Evolutionary conservation across 139 green algal genomes (phyloP), one percentile per base, ranked within the genome.

Genomic region (Desmodesmus armatus): DNA sequence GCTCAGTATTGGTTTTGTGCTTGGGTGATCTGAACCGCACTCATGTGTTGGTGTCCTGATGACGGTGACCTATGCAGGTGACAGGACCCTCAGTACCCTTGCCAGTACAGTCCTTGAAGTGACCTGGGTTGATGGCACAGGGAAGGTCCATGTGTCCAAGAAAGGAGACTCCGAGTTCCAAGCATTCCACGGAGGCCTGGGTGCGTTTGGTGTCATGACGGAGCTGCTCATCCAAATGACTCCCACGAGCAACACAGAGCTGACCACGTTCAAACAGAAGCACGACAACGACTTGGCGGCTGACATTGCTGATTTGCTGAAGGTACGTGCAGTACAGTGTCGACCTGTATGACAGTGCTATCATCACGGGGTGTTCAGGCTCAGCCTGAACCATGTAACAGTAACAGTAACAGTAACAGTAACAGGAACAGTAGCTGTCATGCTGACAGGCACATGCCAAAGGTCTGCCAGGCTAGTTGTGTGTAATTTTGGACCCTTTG

Each of bases 171-270:
- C 33, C 21, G 75, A 82, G 53, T 69, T 47, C 25, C 33, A 51
- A 5, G 75, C 51, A 9, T 40, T 82, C 15, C 33, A 51, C 53
- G 75, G 49, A 51, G 75, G 75, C 1, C 15, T 82, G 11, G 75
- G 75, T 29, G 23, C 71, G 33, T 29, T 70, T n/a, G 75, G 75
- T 23, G 53, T 82, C 7, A 70, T 82, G 13, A 82, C 75, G n/a
- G 75, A 82, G 66, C 49, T 82, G 25, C 33, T 53, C 33, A 17
- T 82, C 23, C 75, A 82, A 37, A 21, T 82, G 49, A 72, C 75
- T 33, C 75, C 75, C 0, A 31, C 75, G 0, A 71, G 53, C 9
- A 29, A 70, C 51, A 82, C 75, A 35, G 29, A 70, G 35, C 75
- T 82, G 27, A 82, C 49, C 27, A 82, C 75, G 31, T 21, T 69